phyloP scores from a whole-genome alignment of 2,329 filamentous ascomycete species.

The Colletotrichum sp. region DNA sequence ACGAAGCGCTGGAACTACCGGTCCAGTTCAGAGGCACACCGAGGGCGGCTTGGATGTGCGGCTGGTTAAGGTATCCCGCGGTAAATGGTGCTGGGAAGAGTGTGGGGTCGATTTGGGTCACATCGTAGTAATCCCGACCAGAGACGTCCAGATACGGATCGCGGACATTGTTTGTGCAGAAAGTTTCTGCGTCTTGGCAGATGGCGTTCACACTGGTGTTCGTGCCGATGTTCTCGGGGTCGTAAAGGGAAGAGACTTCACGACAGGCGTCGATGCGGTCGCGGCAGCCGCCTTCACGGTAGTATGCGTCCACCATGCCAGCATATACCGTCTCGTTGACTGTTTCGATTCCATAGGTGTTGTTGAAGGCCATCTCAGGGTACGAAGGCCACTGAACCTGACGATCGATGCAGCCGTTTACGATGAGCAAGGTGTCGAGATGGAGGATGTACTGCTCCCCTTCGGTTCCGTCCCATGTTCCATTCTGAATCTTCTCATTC shows the following conservation, averaged over 20 bases:
- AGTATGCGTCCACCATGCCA: constrained; percentile 33
- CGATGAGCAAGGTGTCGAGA: constrained; percentile 59
- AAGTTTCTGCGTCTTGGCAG: constrained; percentile 16
- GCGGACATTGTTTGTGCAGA: constrained; percentile 18
- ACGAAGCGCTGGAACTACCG: constrained; percentile 7
- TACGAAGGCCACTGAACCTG: constrained; percentile 37
- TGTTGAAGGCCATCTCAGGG: constrained; percentile 35
- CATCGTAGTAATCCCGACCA: constrained; percentile 23
- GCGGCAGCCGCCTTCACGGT: constrained; percentile 50
- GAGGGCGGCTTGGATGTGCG: constrained; percentile 59
- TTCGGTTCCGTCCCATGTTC: constrained; percentile 33
- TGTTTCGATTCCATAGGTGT: constrained; percentile 34
- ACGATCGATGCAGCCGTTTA: constrained; percentile 62
- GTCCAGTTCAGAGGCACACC: constrained; percentile 66
- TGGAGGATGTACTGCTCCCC: constrained; percentile 44
- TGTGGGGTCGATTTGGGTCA: constrained; percentile 22
- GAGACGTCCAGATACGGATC: constrained; percentile 10
- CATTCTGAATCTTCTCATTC: constrained; percentile 55
- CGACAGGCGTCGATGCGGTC: constrained; percentile 60
- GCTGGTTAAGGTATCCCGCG: constrained; percentile 23
- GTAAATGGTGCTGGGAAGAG: constrained; percentile 22
- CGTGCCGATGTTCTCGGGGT: constrained; percentile 23
- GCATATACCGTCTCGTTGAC: constrained; percentile 35
- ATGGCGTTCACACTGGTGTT: constrained; percentile 31
- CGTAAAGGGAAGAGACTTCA: constrained; percentile 30